Base-by-base conservation (phyloP, 2,329 filamentous ascomycete genomes). In the Xylariomycetidae sp. region DNA sequence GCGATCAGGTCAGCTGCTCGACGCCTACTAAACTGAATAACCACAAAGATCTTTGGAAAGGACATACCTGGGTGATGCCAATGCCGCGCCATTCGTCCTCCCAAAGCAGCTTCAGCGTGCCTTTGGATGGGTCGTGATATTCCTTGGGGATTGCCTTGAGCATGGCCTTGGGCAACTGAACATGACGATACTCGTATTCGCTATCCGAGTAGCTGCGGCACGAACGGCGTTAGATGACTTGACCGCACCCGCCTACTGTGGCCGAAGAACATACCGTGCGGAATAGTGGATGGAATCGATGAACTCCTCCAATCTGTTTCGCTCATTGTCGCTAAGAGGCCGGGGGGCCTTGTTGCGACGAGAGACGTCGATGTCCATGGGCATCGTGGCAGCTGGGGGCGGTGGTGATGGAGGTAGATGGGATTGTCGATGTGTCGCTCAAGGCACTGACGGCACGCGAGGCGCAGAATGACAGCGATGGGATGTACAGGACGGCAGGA, bases 31-130 rank as follows among this genome's bases (percentile, higher is more conserved):
- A 30, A 32, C 34, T 19, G 23, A 25, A 24, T 20, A 13, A 15
- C 24, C 18, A 23, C 13, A 28, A 22, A 18, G 8, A 20, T 32
- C 23, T n/a, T 23, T 10, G 16, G 19, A 25, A 24, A 22, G 15
- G 31, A 43, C 71, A 29, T 67, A 94, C 88, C 80, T 95, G 90
- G 47, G 92, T 98, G 58, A 98, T 98, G 31, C 92, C 92, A 55
- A 98, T 74, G 22, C 84, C 88, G 63, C 92, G 81, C 92, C 92
- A 98, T 67, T 98, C 92, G 47, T 96, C 90, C 62, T 98, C 92
- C 89, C 90, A 95, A 41, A 98, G 67, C 48, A 98, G 68, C 69
- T 96, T 98, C 61, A 98, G 67, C 5, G 90, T 96, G 42, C 92
- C 92, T 63, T 94, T 87, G 32, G 78, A 68, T 31, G 79, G 74